Conservation (phyloP, 441 rosid species). For the Adansonia gregorii region DNA sequence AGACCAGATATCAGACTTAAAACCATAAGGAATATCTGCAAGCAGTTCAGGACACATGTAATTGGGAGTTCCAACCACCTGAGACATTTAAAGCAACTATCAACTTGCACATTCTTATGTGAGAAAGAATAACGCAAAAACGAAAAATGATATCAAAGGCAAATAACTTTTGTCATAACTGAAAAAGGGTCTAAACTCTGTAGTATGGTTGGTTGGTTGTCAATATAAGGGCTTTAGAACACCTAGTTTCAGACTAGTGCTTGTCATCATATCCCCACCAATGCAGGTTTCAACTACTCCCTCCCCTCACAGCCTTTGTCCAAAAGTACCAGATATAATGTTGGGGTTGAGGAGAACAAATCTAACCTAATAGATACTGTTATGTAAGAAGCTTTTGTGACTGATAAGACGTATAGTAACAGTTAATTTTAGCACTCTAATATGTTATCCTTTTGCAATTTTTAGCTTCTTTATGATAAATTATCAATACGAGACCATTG, state of each 20-base stretch:
- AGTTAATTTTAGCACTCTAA: not conserved
- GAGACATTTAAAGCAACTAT: constrained; percentile 15
- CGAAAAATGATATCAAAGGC: not conserved
- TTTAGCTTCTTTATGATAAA: not conserved
- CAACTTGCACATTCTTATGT: constrained; percentile 20
- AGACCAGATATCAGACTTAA: constrained; percentile 98
- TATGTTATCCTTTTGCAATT: not conserved
- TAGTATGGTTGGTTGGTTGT: constrained; percentile 18
- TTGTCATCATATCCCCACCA: not conserved
- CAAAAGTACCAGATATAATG: not conserved
- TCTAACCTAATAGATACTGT: not conserved
- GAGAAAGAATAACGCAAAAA: constrained; percentile 14
- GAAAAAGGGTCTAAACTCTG: constrained; percentile 11
- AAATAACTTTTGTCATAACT: constrained; percentile 15
- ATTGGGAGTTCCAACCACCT: constrained; percentile 99
- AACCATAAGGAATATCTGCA: constrained; percentile 96
- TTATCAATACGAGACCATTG: not conserved
- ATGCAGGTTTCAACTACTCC: not conserved
- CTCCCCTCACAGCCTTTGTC: not conserved
- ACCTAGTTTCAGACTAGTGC: not conserved
- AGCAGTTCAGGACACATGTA: constrained; percentile 98
- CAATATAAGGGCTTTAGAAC: not conserved
- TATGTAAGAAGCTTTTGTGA: not conserved
- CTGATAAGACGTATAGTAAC: not conserved
- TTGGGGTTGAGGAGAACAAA: not conserved